A percentile compares a stretch with the other conserved stretches of the same genome.
Conservation (phyloP, 768 basidiomycete species). For the Pulveroboletus sp. region DNA sequence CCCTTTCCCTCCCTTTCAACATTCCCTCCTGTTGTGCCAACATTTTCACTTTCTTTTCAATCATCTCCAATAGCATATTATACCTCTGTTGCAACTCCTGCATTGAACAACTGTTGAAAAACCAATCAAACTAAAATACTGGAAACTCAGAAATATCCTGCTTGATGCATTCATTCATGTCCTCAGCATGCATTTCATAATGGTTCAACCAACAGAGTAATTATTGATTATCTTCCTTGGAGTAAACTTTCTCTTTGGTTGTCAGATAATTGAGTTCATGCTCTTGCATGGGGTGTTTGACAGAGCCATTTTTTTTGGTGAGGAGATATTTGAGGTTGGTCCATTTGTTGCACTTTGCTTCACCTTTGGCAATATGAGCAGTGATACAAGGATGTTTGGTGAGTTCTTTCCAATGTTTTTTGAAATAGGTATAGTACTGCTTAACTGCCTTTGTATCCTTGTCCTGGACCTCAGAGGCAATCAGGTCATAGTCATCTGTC, state of each 20-base stretch:
- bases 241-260: constrained; percentile 95
- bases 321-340: constrained; percentile 77
- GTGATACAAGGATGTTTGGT: constrained; percentile 73
- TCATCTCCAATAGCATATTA: constrained; percentile 81
- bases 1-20: constrained; percentile 64
- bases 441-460: constrained; percentile 77
- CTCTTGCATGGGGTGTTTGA: constrained; percentile 92
- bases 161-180: constrained; percentile 94
- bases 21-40: constrained; percentile 64
- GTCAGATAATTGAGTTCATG: constrained; percentile 92
- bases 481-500: constrained; percentile 59
- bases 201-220: constrained; percentile 83
- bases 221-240: constrained; percentile 95
- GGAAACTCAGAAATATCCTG: constrained; percentile 95
- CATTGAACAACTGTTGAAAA: constrained; percentile 89
- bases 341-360: constrained; percentile 82
- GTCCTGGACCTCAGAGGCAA: constrained; percentile 80
- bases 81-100: constrained; percentile 87
- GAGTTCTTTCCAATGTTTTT: constrained; percentile 79
- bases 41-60: constrained; percentile 82
- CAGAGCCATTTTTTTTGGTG: constrained; percentile 74
- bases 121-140: constrained; percentile 97
- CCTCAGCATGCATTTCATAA: constrained; percentile 84
- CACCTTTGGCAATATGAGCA: constrained; percentile 82
- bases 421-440: constrained; percentile 77